Conservation (phyloP, 768 basidiomycete species). For the Phanerochaete carnosa region DNA sequence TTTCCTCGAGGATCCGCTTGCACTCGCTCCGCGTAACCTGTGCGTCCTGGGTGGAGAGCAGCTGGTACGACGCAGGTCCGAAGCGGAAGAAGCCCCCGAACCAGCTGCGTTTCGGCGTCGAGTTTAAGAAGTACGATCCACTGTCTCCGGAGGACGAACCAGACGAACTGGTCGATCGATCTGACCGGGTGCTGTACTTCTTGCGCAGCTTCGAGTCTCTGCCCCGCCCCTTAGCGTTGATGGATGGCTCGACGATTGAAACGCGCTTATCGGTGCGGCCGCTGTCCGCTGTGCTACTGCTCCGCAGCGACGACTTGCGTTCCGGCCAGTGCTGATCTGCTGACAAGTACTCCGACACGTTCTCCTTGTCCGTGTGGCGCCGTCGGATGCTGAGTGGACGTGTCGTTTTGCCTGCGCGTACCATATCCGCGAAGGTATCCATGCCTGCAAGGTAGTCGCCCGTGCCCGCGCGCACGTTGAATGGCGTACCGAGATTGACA, state of each 20-base stretch:
- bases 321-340: constrained; percentile 4
- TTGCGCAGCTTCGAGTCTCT: constrained; percentile 15
- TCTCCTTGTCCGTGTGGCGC: constrained; percentile 56
- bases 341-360: constrained; percentile 25
- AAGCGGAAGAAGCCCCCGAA: constrained; percentile 86
- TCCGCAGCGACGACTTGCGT: constrained; percentile 43
- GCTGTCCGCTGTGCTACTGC: constrained; percentile 27
- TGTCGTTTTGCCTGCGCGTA: constrained; percentile 23
- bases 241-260: constrained; percentile 51
- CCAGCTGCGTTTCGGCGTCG: constrained; percentile 57
- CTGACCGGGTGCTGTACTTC: constrained; percentile 21
- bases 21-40: constrained; percentile 73
- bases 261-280: constrained; percentile 35
- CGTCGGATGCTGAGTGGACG: constrained; percentile 43
- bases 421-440: constrained; percentile 11
- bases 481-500: constrained; percentile 12
- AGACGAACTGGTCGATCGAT: constrained; percentile 44
- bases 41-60: constrained; percentile 57
- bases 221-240: constrained; percentile 7
- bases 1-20: constrained; percentile 62
- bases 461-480: background rate
- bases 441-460: background rate
- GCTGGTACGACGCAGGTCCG: constrained; percentile 57
- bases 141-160: constrained; percentile 36
- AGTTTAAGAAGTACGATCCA: constrained; percentile 42